These are phyloP conservation scores for Neopestalotiopsis sp. DNA, from an alignment of 2,329 filamentous ascomycete genomes.

Conservation along the genomic window DNA sequence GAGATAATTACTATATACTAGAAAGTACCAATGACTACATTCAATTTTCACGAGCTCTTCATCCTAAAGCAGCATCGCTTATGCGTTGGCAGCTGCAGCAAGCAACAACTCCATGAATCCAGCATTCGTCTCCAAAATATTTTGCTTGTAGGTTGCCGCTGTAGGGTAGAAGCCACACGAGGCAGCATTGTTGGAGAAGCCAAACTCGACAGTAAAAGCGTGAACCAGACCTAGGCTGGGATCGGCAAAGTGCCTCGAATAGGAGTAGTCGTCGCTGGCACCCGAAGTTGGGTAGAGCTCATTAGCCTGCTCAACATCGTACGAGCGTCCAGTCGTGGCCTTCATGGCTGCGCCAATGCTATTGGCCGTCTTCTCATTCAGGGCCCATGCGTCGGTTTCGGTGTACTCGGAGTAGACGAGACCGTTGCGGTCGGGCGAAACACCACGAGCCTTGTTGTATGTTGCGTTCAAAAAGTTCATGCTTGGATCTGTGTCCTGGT, in stretches of 20 bases:
- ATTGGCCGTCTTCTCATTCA: slow-evolving; percentile 38
- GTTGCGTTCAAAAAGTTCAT: slow-evolving; percentile 59
- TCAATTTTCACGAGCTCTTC: background rate
- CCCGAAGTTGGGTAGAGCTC: slow-evolving; percentile 53
- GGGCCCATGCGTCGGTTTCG: slow-evolving; percentile 40
- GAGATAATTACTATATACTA: background rate
- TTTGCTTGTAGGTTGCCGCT: slow-evolving; percentile 46
- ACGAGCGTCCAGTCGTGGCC: slow-evolving; percentile 42
- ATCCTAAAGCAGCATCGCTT: background rate
- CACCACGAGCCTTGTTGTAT: slow-evolving; percentile 57
- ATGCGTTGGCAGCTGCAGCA: slow-evolving; percentile 28
- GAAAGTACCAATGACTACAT: background rate
- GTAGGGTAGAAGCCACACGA: slow-evolving; percentile 53
- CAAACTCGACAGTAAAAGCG: slow-evolving; percentile 55
- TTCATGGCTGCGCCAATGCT: slow-evolving; percentile 47
- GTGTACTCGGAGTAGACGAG: slow-evolving; percentile 52
- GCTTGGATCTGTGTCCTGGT: slow-evolving; percentile 48
- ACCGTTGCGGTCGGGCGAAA: slow-evolving; percentile 43
- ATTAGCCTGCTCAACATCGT: slow-evolving; percentile 44
- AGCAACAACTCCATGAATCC: slow-evolving; percentile 54
- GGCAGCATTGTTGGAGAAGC: slow-evolving; percentile 39
- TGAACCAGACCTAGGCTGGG: slow-evolving; percentile 43
- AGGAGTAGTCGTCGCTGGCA: slow-evolving; percentile 52
- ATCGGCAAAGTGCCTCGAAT: slow-evolving; percentile 48
- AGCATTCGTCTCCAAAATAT: slow-evolving; percentile 49